phyloP scores from a whole-genome alignment of 139 green algal species.

The Chlamydomonas eustigma region DNA sequence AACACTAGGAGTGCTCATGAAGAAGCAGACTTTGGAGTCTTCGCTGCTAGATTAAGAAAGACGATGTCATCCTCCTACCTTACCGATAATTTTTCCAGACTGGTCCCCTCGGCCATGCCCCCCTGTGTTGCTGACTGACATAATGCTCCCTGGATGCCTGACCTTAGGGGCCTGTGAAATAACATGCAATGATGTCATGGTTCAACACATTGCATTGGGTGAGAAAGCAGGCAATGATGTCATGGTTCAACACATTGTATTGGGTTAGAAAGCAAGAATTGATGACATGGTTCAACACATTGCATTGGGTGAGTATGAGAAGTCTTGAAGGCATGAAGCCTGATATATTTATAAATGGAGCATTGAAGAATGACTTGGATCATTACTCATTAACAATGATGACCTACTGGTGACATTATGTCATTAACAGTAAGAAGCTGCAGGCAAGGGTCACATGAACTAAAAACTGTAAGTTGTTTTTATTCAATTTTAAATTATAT shows the following conservation, averaged over 20 bases:
- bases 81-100: slow-evolving; percentile 46
- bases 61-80: not conserved
- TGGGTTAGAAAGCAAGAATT: not conserved
- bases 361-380: too few relatives aligned
- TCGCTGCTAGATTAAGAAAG: too few relatives aligned
- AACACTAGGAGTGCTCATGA: too few relatives aligned
- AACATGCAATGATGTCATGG: not conserved
- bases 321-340: not conserved
- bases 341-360: too few relatives aligned
- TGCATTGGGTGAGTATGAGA: not conserved
- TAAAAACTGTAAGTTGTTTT: too few relatives aligned
- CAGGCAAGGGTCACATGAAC: too few relatives aligned
- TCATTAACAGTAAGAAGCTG: too few relatives aligned
- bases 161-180: slow-evolving; percentile 32
- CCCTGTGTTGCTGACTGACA: slow-evolving; percentile 56
- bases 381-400: too few relatives aligned
- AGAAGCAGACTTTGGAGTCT: too few relatives aligned
- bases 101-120: slow-evolving; percentile 58
- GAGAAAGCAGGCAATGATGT: not conserved
- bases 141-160: slow-evolving; percentile 52
- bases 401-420: too few relatives aligned
- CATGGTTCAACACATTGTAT: not conserved
- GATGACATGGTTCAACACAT: not conserved
- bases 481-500: too few relatives aligned
- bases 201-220: not conserved